Evolutionary conservation across 2,329 filamentous ascomycete species (phyloP), one percentile per base, ranked within the genome.

Genomic region (Canariomyces notabilis): DNA sequence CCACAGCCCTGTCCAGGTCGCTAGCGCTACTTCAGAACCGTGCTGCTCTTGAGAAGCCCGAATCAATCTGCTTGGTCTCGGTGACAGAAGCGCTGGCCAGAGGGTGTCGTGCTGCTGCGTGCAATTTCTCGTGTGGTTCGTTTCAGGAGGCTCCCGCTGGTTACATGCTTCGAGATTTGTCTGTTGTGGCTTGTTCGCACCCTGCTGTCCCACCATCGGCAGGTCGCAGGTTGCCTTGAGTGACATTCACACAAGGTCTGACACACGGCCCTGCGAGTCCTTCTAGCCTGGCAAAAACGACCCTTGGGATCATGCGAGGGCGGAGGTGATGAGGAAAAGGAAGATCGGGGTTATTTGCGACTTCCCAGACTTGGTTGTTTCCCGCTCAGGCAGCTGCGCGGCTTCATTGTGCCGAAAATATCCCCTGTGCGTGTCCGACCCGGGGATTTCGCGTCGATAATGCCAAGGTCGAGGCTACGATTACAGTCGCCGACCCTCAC

Each of bases 401-500:
- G 31, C 20, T 38, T 31, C 40, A 8, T 44, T 21, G 49, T 45
- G 57, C 52, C 54, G 52, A 52, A n/a, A n/a, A n/a, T 49, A 51
- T 54, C 49, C 38, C 47, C 51, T 50, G 50, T 52, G 47, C 39
- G 16, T 20, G 48, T 38, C 18, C 41, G 39, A 32, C 50, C 49
- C 45, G 21, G 38, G 48, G 49, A 57, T 50, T 29, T 60, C 61
- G 40, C 32, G 45, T 47, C 42, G 46, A 59, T 60, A 64, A 76
- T 76, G 73, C 69, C 70, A 61, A 73, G 60, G 56, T 66, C 69
- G 55, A 69, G 69, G 64, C 65, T 68, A 61, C 68, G 67, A 60
- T 64, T 62, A 60, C 64, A 65, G 49, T 72, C 71, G 53, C 67
- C 71, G 54, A 63, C 68, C 52, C 70, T 68, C 50, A 62, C 69